Evolutionary conservation across 2,329 filamentous ascomycete species (phyloP).

Genomic region (Westerdykella aurantiaca): DNA sequence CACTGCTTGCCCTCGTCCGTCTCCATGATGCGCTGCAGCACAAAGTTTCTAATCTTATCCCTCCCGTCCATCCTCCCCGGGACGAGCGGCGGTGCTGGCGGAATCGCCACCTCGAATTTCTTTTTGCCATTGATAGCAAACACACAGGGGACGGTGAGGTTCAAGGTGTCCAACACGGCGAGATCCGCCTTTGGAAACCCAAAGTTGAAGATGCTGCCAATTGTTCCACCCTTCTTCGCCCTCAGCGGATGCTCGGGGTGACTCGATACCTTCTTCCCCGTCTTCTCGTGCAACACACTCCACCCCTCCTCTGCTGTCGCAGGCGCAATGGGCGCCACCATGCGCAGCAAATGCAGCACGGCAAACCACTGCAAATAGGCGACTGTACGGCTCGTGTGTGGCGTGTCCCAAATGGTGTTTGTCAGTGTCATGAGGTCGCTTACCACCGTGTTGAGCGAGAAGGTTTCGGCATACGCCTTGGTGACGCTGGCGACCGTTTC

Average conservation of each 20-base stretch:
- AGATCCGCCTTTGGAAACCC: conserved; percentile 52
- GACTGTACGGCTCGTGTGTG: conserved; percentile 5
- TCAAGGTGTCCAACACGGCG: conserved; percentile 50
- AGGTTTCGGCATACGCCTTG: conserved; percentile 62
- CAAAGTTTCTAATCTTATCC: conserved; percentile 52
- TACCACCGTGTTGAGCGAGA: conserved; percentile 75
- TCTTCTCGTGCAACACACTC: conserved; percentile 50
- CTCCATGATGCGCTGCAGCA: conserved; percentile 56
- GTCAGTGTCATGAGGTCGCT: conserved; percentile 79
- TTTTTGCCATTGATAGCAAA: conserved; percentile 79
- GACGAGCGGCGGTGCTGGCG: conserved; percentile 43
- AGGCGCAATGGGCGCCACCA: conserved; percentile 75
- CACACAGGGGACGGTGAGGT: conserved; percentile 53
- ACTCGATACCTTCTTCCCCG: conserved; percentile 10
- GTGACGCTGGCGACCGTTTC: conserved; percentile 62
- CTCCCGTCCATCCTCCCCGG: conserved; percentile 4
- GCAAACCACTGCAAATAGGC: conserved; percentile 46
- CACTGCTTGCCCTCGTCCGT: conserved; percentile 56
- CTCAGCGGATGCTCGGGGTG: conserved; percentile 4
- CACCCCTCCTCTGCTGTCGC: conserved; percentile 79
- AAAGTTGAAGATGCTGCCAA: conserved; percentile 36
- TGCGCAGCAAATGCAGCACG: conserved; percentile 55
- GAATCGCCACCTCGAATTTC: conserved; percentile 61
- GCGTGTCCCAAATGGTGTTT: conserved; percentile 48
- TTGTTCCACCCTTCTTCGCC: not conserved